phyloP scores from a whole-genome alignment of 2,329 filamentous ascomycete species.

The Neonectria faginata region DNA sequence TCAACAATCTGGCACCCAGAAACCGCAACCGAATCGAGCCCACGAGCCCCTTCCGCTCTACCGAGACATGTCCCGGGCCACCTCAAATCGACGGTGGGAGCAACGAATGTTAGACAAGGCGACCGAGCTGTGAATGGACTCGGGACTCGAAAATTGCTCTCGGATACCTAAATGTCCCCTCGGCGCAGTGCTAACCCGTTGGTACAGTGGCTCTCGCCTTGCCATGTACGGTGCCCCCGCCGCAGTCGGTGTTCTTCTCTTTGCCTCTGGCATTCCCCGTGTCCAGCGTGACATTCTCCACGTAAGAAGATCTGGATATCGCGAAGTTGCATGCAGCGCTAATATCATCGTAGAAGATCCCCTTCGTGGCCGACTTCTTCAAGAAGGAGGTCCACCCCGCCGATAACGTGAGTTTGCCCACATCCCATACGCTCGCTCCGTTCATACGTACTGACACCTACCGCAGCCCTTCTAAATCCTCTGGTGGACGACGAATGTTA shows the following conservation, averaged over 20 bases:
- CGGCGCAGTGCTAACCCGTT: constrained; percentile 31
- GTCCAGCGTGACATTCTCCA: constrained; percentile 70
- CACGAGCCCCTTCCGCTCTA: constrained; percentile 37
- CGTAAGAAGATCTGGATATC: constrained; percentile 50
- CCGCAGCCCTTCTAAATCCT: constrained; percentile 56
- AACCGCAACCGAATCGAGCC: constrained; percentile 27
- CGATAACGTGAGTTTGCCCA: constrained; percentile 68
- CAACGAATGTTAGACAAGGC: not conserved
- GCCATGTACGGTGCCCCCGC: constrained; percentile 69
- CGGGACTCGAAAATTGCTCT: not conserved
- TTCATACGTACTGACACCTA: constrained; percentile 37
- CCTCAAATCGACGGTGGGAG: constrained; percentile 17
- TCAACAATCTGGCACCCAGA: constrained; percentile 8
- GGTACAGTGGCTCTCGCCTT: constrained; percentile 61
- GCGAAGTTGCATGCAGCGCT: constrained; percentile 28
- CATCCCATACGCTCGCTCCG: not conserved
- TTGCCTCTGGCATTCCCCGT: constrained; percentile 70
- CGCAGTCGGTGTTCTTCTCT: constrained; percentile 69
- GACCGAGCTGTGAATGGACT: not conserved
- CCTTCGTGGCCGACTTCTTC: constrained; percentile 64
- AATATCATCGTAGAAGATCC: constrained; percentile 62
- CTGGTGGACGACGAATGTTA: constrained; percentile 44
- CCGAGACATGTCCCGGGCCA: constrained; percentile 26
- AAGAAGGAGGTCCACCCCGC: constrained; percentile 67
- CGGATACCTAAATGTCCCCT: not conserved